phyloP scores from a whole-genome alignment of 1,284 basidiomycete species.

The Microbotryomycetes sp. region DNA sequence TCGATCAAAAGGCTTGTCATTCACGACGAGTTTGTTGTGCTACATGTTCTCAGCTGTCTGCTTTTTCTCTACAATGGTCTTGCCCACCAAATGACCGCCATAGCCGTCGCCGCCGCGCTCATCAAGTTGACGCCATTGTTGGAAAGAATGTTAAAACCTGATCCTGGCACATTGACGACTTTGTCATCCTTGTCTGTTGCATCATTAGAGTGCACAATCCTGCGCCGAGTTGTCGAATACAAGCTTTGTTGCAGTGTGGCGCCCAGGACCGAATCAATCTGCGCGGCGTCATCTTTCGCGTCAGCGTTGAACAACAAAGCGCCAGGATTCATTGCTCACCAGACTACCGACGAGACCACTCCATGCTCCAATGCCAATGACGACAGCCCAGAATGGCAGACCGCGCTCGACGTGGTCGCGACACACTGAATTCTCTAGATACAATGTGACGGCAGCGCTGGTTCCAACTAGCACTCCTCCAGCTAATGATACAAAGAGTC shows the following conservation, averaged over 20 bases:
- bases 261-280: slow-evolving; percentile 79
- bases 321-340: slow-evolving; percentile 49
- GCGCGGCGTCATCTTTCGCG: too few species aligned
- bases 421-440: slow-evolving; percentile 56
- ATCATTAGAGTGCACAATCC: slow-evolving; percentile 49
- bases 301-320: too few species aligned
- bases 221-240: slow-evolving; percentile 57
- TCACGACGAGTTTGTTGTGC: too few species aligned
- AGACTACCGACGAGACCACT: slow-evolving; percentile 68
- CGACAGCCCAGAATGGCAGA: slow-evolving; percentile 40
- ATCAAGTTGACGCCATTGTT: slow-evolving; percentile 63
- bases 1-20: too few species aligned
- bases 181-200: slow-evolving; percentile 50
- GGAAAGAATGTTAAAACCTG: slow-evolving; percentile 67
- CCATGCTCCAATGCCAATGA: slow-evolving; percentile 54
- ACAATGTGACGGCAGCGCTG: slow-evolving; percentile 53
- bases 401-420: slow-evolving; percentile 30
- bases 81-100: neutral
- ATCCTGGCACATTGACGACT: slow-evolving; percentile 34
- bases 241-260: slow-evolving; percentile 78
- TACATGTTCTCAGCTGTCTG: too few species aligned
- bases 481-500: slow-evolving; percentile 61
- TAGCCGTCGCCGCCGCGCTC: neutral
- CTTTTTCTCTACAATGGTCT: neutral
- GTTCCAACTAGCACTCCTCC: slow-evolving; percentile 69